These are phyloP conservation scores for Penstemon eatonii DNA, from an alignment of 257 asterid genomes.

Conservation along the genomic window DNA sequence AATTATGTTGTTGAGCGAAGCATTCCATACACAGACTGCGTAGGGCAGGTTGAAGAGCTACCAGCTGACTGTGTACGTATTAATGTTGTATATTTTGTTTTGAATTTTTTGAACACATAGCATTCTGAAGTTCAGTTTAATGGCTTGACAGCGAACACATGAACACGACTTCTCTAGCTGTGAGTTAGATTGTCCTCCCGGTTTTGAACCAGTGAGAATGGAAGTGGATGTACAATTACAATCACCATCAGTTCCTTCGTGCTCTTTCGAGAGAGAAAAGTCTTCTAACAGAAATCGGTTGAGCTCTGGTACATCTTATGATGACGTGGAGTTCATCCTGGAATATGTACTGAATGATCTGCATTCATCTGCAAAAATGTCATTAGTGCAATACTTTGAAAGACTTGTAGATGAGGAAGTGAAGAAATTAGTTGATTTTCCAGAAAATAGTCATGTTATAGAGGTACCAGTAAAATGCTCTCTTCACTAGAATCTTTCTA, in stretches of 20 bases:
- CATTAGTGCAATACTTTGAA: slow-evolving; percentile 46
- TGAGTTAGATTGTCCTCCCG: slow-evolving; percentile 80
- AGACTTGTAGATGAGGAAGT: slow-evolving; percentile 67
- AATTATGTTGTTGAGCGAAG: slow-evolving; percentile 32
- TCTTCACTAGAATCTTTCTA: slow-evolving; percentile 17
- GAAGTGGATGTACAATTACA: slow-evolving; percentile 35
- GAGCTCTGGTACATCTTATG: slow-evolving; percentile 26
- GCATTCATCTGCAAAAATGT: slow-evolving; percentile 60
- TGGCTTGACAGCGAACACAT: slow-evolving; percentile 46
- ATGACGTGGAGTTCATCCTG: slow-evolving; percentile 45
- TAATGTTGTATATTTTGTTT: slow-evolving; percentile 25
- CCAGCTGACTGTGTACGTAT: slow-evolving; percentile 53
- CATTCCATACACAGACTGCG: slow-evolving; percentile 27
- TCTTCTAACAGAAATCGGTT: slow-evolving; percentile 27
- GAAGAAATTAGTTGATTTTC: slow-evolving; percentile 41
- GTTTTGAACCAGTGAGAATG: slow-evolving; percentile 53
- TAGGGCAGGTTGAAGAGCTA: slow-evolving; percentile 36
- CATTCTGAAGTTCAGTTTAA: slow-evolving; percentile 30
- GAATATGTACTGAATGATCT: slow-evolving; percentile 64
- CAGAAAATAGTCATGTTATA: slow-evolving; percentile 28
- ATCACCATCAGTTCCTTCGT: slow-evolving; percentile 31
- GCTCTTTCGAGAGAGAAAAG: slow-evolving; percentile 34
- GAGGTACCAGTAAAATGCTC: slow-evolving; percentile 46
- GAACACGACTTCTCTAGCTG: slow-evolving; percentile 48
- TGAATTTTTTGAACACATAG: slow-evolving; percentile 27